Evolutionary conservation across 73 alveolate genomes (phyloP).

Genomic region (Paramecium sexaurelia): DNA sequence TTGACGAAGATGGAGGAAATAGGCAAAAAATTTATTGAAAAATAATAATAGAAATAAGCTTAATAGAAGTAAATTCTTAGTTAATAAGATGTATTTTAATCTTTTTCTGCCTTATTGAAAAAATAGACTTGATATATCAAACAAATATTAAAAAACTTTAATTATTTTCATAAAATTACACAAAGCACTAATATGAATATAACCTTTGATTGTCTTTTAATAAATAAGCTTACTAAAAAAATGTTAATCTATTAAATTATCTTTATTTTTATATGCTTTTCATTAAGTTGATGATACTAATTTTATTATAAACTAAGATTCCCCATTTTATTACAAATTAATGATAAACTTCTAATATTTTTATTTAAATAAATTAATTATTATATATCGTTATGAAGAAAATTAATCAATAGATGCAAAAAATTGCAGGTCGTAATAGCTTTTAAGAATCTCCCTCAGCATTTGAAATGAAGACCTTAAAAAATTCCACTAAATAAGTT

Average conservation of each 20-base stretch:
- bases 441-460: not conserved
- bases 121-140: not conserved
- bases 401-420: not conserved
- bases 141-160: not conserved
- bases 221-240: too few relatives aligned
- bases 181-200: not conserved
- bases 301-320: too few relatives aligned
- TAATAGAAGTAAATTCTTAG: not conserved
- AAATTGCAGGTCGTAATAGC: constrained; percentile 12
- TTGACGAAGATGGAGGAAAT: not conserved
- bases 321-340: too few relatives aligned
- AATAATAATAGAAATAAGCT: not conserved
- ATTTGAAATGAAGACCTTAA: not conserved
- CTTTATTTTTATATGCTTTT: too few relatives aligned
- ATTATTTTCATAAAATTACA: not conserved
- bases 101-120: not conserved
- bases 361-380: not conserved
- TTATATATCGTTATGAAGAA: constrained; percentile 49
- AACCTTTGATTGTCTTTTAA: not conserved
- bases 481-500: not conserved
- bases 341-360: too few relatives aligned
- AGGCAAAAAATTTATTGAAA: not conserved
- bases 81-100: not conserved
- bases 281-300: too few relatives aligned
- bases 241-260: too few relatives aligned